These are phyloP conservation scores for Golubevia sp. DNA, from an alignment of 1,284 basidiomycete species.

Conservation along the genomic window DNA sequence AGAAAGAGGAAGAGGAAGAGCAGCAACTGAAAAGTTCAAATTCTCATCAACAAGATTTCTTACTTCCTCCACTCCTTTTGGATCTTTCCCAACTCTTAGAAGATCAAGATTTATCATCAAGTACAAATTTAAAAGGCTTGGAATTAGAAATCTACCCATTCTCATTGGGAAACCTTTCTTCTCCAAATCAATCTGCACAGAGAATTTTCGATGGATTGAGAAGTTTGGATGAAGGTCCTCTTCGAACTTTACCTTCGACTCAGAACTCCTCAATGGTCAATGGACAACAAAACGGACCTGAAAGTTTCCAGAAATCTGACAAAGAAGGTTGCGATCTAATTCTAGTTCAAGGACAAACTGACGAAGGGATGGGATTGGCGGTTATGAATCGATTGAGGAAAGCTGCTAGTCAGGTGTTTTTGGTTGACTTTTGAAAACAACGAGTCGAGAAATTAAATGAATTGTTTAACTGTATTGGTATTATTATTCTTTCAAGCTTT, in stretches of 20 bases:
- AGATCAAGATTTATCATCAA: neutral
- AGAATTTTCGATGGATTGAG: constrained; percentile 87
- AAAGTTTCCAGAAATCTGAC: no score
- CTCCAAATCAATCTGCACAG: constrained; percentile 75
- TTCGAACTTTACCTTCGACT: neutral
- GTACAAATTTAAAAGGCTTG: neutral
- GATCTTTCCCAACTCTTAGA: neutral
- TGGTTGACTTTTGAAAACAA: no score
- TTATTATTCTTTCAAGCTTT: no score
- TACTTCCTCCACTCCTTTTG: no score
- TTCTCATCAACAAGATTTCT: no score
- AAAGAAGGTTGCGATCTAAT: constrained; percentile 85
- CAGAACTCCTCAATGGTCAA: constrained; percentile 21
- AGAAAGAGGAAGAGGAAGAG: no score
- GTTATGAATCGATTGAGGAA: constrained; percentile 98
- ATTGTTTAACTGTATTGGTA: no score
- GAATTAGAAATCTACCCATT: constrained; percentile 43
- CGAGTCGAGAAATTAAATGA: no score
- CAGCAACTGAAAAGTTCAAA: no score
- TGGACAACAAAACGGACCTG: constrained; percentile 48
- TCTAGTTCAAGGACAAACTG: constrained; percentile 81
- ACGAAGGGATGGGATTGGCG: constrained; percentile 84
- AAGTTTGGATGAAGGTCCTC: constrained; percentile 69
- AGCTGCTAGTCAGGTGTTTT: constrained; percentile 69
- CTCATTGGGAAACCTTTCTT: constrained; percentile 69